Evolutionary conservation across 495 filamentous ascomycete species (phyloP), one percentile per base, ranked within the genome.

Genomic region (Xylaria nigripes): DNA sequence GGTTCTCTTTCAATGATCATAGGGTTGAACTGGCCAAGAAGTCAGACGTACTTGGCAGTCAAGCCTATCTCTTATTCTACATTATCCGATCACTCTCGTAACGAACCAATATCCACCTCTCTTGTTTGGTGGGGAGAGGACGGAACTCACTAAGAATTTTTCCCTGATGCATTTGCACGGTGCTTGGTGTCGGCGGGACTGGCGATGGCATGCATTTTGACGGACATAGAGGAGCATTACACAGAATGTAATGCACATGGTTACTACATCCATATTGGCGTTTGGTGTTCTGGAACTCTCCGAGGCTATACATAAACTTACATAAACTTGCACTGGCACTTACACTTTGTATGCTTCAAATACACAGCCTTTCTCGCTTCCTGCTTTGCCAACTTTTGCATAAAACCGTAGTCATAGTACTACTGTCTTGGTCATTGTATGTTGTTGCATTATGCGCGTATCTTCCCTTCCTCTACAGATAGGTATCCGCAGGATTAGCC

Each of bases 1-100:
- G 91, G 91, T 90, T 91, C 64, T 76, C 82, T 25, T 95, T 95
- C 73, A 90, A 96, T 59, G 91, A 96, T 67, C 89, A 89, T 64
- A 86, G 86, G 64, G 90, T 96, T 42, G 89, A 88, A 45, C 59
- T 87, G 46, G 89, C 86, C 19, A 76, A 75, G 16, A 87, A 90
- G 60, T 79, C 82, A 6, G 85, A 95, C 48, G 91, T 95, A 7
- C 76, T 96, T 22, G 79, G 76, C 23, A 86, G 86, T 38, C 77
- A 91, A 61, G 90, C 91, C 10, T 96, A 95, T 67, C 71, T 96
- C 38, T 70, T 96, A 36, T 92, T 95, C 67, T 96, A 96, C 60
- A 84, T 86, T 45, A 81, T 89, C 40, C 77, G 83, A 45, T 81
- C 78, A 19, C 65, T 88, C 41, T 67, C 76, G 55, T 80, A 70